Evolutionary conservation across 2,329 filamentous ascomycete genomes (phyloP).

Genomic region (Pestalotiopsis sp.): DNA sequence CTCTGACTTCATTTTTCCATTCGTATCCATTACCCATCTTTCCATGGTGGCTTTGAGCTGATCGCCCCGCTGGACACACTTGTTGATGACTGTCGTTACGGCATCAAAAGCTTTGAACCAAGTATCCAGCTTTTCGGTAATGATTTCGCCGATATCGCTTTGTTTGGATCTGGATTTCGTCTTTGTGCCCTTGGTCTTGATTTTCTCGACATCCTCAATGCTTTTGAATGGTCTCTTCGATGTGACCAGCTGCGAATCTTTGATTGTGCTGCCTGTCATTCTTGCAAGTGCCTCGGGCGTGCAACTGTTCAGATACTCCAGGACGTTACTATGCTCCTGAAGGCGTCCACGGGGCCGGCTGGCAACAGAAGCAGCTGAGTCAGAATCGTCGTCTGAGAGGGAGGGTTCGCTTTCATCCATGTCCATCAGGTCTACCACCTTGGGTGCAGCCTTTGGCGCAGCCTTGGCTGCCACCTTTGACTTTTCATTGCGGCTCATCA

Average conservation of each 20-base stretch:
- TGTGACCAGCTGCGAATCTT: slow-evolving; percentile 70
- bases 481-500: slow-evolving; percentile 4
- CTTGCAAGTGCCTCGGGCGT: slow-evolving; percentile 76
- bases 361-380: slow-evolving; percentile 12
- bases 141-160: slow-evolving; percentile 31
- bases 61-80: slow-evolving; percentile 51
- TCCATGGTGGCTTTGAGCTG: slow-evolving; percentile 28
- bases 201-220: slow-evolving; percentile 66
- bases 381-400: not conserved
- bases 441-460: not conserved
- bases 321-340: slow-evolving; percentile 53
- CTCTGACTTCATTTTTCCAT: slow-evolving; percentile 35
- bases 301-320: slow-evolving; percentile 84
- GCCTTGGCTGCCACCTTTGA: not conserved
- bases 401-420: not conserved
- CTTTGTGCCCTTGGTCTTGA: slow-evolving; percentile 49
- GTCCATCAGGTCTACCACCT: not conserved
- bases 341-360: slow-evolving; percentile 6
- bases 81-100: slow-evolving; percentile 38
- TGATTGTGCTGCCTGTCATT: slow-evolving; percentile 74
- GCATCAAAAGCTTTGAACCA: slow-evolving; percentile 49
- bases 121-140: slow-evolving; percentile 43
- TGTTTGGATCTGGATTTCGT: slow-evolving; percentile 24
- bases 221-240: slow-evolving; percentile 72
- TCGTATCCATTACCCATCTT: slow-evolving; percentile 31